phyloP scores from a whole-genome alignment of 2,329 filamentous ascomycete genomes.

The Colletotrichum magnum region DNA sequence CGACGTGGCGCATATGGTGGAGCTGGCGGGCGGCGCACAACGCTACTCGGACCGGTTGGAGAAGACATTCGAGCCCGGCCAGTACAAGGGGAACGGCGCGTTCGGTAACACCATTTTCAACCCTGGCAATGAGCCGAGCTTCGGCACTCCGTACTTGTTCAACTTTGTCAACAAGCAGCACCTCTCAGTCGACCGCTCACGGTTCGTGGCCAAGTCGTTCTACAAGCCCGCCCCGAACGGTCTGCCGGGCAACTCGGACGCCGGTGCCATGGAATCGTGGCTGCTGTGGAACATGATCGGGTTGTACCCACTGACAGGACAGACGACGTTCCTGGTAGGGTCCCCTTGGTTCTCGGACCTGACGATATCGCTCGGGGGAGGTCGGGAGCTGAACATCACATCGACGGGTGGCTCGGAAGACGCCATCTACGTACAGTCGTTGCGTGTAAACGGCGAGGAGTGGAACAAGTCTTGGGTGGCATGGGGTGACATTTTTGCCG shows the following conservation, averaged over 20 bases:
- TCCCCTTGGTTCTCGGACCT: constrained; percentile 75
- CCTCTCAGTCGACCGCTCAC: constrained; percentile 70
- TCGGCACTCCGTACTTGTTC: constrained; percentile 78
- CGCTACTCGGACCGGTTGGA: constrained; percentile 72
- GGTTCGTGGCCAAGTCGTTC: constrained; percentile 71
- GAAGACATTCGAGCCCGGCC: constrained; percentile 69
- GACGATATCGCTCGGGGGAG: constrained; percentile 69
- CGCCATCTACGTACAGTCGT: constrained; percentile 74
- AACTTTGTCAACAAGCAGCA: constrained; percentile 76
- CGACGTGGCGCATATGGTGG: constrained; percentile 70
- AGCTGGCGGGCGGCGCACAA: constrained; percentile 66
- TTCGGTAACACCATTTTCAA: constrained; percentile 74
- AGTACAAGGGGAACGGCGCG: constrained; percentile 55
- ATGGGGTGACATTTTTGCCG: constrained; percentile 76
- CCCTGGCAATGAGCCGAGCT: constrained; percentile 77
- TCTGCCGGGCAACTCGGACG: constrained; percentile 79
- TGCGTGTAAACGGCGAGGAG: constrained; percentile 73
- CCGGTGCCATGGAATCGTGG: constrained; percentile 81
- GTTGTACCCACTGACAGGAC: constrained; percentile 77
- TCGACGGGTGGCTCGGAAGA: constrained; percentile 63
- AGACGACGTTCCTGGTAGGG: constrained; percentile 76
- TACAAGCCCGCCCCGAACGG: constrained; percentile 70
- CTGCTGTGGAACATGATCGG: constrained; percentile 79
- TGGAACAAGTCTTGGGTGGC: constrained; percentile 77
- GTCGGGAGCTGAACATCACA: constrained; percentile 68